phyloP scores from a whole-genome alignment of 169 alveolate genomes.

The Babesia ovata region DNA sequence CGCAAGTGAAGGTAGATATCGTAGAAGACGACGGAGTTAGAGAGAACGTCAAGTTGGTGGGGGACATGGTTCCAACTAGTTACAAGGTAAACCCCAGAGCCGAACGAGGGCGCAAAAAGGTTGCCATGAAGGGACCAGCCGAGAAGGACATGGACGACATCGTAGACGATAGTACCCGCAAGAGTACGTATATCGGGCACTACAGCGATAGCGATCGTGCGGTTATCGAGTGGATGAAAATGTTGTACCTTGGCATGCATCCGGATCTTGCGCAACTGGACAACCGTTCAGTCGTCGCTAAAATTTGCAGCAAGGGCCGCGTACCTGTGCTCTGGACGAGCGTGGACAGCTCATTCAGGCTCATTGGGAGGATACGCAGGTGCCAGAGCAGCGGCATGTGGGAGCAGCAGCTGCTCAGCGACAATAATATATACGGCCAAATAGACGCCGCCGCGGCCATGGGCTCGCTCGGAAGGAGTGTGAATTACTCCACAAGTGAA shows the following conservation, averaged over 20 bases:
- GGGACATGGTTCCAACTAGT: conserved; percentile 70
- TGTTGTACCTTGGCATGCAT: conserved; percentile 59
- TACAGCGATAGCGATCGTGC: conserved; percentile 59
- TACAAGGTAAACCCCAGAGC: conserved; percentile 81
- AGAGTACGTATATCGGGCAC: conserved; percentile 46
- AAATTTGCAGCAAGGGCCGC: conserved; percentile 80
- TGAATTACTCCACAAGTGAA: conserved; percentile 28
- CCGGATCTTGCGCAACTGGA: conserved; percentile 74
- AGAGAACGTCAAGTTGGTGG: conserved; percentile 46
- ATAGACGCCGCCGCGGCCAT: conserved; percentile 79
- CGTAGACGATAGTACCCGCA: conserved; percentile 30
- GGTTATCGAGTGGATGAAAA: conserved; percentile 69
- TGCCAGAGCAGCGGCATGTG: conserved; percentile 84
- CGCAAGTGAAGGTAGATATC: conserved; percentile 43
- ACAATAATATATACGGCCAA: conserved; percentile 75
- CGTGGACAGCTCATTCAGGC: conserved; percentile 74
- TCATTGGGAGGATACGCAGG: conserved; percentile 78
- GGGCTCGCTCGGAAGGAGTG: conserved; percentile 57
- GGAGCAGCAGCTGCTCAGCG: conserved; percentile 86
- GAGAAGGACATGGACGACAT: conserved; percentile 56
- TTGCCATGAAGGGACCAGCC: conserved; percentile 50
- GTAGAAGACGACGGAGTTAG: conserved; percentile 80
- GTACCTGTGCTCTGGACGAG: conserved; percentile 84
- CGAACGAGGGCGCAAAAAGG: conserved; percentile 79
- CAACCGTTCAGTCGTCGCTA: conserved; percentile 84